Conservation (phyloP, 352 stramenopile genomes). For the Globisporangium barbulae region DNA sequence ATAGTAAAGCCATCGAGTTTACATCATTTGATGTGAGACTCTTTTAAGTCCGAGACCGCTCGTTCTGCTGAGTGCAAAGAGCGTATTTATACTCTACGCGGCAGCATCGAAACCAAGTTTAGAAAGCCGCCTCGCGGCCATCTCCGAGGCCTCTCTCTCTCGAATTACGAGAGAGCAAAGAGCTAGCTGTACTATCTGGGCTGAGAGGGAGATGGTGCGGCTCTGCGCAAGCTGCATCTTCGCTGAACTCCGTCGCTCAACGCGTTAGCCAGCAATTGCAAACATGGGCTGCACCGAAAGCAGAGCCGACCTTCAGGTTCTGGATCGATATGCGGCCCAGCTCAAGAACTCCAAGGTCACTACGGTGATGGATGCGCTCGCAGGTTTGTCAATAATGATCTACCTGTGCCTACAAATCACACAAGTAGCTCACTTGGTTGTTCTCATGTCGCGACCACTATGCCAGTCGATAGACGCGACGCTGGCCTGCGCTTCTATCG, state of each 20-base stretch:
- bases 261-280: neutral
- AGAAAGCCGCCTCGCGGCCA: neutral
- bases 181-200: neutral
- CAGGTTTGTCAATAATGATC: slow-evolving; percentile 17
- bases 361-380: slow-evolving; percentile 35
- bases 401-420: no score
- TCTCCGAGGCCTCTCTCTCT: neutral
- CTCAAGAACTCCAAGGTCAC: slow-evolving; percentile 37
- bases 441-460: neutral
- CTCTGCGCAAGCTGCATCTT: neutral
- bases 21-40: no score
- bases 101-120: neutral
- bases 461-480: slow-evolving; percentile 35
- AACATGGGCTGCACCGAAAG: slow-evolving; percentile 42
- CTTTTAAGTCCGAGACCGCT: no score
- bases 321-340: slow-evolving; percentile 30
- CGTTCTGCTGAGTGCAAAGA: neutral
- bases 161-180: neutral
- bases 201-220: neutral
- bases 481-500: slow-evolving; percentile 40
- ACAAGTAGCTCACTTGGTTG: neutral
- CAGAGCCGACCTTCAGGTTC: slow-evolving; percentile 28
- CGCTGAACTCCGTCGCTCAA: neutral
- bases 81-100: neutral
- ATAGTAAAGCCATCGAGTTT: no score